Evolutionary conservation across 306 rosid genomes (phyloP).

Genomic region (Herpetospermum pedunculosum): DNA sequence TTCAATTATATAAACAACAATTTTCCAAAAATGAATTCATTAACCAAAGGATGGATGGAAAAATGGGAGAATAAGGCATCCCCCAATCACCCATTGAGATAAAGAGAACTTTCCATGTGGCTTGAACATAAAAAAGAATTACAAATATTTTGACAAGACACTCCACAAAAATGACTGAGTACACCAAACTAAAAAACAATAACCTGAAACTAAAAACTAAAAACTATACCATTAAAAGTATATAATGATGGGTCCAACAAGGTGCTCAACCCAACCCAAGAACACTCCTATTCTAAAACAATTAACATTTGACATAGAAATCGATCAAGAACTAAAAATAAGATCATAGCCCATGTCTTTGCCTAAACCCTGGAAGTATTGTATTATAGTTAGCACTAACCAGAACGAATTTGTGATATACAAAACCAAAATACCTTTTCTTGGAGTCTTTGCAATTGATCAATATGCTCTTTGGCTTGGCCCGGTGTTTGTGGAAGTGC

Average conservation of each 20-base stretch:
- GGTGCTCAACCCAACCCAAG: background rate
- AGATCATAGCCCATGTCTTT: background rate
- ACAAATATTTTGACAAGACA: too few species aligned
- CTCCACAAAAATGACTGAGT: too few species aligned
- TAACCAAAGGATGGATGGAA: background rate
- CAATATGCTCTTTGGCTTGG: slow-evolving; percentile 54
- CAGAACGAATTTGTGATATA: background rate
- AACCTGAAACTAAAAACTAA: too few species aligned
- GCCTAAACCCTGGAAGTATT: background rate
- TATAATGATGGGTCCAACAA: background rate
- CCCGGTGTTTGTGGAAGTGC: too few species aligned
- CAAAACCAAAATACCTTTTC: slow-evolving; percentile 40
- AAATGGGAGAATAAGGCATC: background rate
- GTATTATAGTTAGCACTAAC: background rate
- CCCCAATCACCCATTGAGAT: background rate
- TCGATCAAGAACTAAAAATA: background rate
- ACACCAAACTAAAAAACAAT: too few species aligned
- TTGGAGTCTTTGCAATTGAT: slow-evolving; percentile 49
- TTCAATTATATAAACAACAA: background rate
- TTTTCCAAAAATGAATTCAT: background rate
- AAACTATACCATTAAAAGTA: too few species aligned
- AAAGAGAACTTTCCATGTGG: background rate
- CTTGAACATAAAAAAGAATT: background rate
- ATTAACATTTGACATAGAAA: background rate
- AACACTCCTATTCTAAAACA: background rate